Base-by-base conservation (phyloP, 441 rosid species). In the Manihot esculenta region DNA sequence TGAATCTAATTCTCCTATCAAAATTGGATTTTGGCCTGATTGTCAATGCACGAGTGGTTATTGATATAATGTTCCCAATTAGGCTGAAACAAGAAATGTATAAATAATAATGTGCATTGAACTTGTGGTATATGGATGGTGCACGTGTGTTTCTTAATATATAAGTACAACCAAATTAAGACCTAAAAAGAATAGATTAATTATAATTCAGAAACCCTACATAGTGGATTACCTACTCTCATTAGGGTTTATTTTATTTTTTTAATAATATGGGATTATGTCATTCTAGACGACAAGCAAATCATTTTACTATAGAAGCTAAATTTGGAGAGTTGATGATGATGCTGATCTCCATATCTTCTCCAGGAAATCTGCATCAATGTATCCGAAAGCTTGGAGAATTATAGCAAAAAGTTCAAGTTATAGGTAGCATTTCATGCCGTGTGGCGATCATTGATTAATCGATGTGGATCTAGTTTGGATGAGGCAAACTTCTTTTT, bases 131-230 rank as follows among this genome's bases (percentile, higher is more conserved):
- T 58, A 72, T 24, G 77, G 71, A 53, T 17, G 12, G 41, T 69
- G 76, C 89, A 84, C 86, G 88, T 84, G 80, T 73, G 63, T 74
- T 74, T 67, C 78, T 76, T 76, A 69, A 45, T 74, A 20, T 54
- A 68, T 65, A 72, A 76, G 73, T 45, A 21, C 68, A 70, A 72
- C 84, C 81, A 78, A 84, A 77, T 70, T 71, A 71, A 69, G 74
- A 74, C 82, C 85, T 82, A 78, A 70, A 80, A 60, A 76, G 75
- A 68, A 63, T 74, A 76, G 30, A 77, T 41, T 38, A 20, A 42
- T 53, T 55, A 51, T 70, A 72, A 67, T 9, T 48, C 62, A 64
- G 50, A 61, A 73, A 49, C 66, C 58, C 49, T 21, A 27, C 15
- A 56, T 69, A 54, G 45, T 77, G 75, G 82, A 61, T 77, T 77